Conservation (phyloP, 139 green algal species). For the Parachlorella kessleri region DNA sequence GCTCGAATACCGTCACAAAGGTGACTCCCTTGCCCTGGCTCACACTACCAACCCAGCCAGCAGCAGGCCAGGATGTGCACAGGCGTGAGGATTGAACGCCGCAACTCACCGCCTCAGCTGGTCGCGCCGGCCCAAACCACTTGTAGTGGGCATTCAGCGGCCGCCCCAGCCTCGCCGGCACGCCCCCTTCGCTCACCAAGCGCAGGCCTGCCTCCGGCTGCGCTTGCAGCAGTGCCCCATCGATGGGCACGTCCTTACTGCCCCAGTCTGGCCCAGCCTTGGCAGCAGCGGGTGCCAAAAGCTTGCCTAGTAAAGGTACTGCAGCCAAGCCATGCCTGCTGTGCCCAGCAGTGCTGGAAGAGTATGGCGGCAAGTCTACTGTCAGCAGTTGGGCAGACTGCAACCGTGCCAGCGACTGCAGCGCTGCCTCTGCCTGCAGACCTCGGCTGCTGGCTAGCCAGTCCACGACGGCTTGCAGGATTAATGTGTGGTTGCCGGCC, state of each 20-base stretch:
- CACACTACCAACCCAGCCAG: too few relatives aligned
- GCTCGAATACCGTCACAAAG: too few relatives aligned
- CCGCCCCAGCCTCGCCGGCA: constrained; percentile 31
- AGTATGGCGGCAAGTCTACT: not conserved
- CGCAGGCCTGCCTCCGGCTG: not conserved
- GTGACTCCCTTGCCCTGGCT: too few relatives aligned
- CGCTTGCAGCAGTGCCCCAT: not conserved
- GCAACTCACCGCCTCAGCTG: constrained; percentile 45
- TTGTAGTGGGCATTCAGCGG: constrained; percentile 61
- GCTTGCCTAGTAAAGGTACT: too few relatives aligned
- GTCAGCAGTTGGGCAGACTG: constrained; percentile 36
- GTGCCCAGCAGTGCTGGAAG: not conserved
- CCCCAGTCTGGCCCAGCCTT: too few relatives aligned
- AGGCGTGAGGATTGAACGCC: too few relatives aligned
- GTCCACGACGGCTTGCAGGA: constrained; percentile 14
- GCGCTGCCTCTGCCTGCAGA: not conserved
- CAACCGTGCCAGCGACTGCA: constrained; percentile 15
- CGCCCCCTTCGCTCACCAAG: constrained; percentile 25
- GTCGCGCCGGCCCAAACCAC: constrained; percentile 59
- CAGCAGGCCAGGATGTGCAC: too few relatives aligned
- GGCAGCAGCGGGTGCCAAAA: too few relatives aligned
- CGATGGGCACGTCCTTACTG: not conserved
- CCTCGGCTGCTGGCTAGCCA: constrained; percentile 16
- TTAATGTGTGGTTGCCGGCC: constrained; percentile 18
- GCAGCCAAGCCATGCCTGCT: too few relatives aligned